Evolutionary conservation across 73 alveolate genomes (phyloP).

Genomic region (Tetrahymena thermophila): DNA sequence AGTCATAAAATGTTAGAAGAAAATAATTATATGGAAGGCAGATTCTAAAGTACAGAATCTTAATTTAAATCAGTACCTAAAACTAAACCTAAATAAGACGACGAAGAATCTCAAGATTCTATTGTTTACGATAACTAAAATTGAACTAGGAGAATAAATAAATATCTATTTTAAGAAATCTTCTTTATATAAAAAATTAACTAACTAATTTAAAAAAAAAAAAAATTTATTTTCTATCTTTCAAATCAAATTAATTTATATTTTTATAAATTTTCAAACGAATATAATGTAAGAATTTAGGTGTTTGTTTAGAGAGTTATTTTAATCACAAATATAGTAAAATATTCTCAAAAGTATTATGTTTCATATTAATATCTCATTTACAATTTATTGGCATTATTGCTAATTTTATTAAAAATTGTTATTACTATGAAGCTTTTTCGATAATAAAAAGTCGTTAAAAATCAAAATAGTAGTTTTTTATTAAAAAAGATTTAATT

Average conservation of each 20-base stretch:
- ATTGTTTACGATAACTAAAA: neutral
- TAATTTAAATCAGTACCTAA: neutral
- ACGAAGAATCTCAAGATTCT: neutral
- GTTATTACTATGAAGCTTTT: too few relatives aligned
- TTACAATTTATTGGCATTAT: too few relatives aligned
- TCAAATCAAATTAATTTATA: neutral
- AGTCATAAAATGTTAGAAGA: slow-evolving; percentile 27
- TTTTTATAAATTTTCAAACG: neutral
- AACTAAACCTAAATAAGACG: neutral
- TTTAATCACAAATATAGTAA: too few relatives aligned
- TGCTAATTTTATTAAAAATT: too few relatives aligned
- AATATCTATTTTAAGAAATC: neutral
- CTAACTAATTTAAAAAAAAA: neutral
- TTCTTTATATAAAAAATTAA: neutral
- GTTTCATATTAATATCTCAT: too few relatives aligned
- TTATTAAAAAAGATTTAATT: too few relatives aligned
- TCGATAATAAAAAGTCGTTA: too few relatives aligned
- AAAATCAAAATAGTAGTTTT: too few relatives aligned
- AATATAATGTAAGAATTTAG: too few relatives aligned
- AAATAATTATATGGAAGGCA: slow-evolving; percentile 22
- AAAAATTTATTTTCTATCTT: neutral
- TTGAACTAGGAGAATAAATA: neutral
- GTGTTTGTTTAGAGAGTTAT: neutral
- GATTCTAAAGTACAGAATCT: slow-evolving; percentile 20
- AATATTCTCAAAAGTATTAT: too few relatives aligned